Percentiles rank a stretch among this genome's conserved stretches.
Conservation (phyloP, 2,329 filamentous ascomycete species). For the Phoma herbarum region DNA sequence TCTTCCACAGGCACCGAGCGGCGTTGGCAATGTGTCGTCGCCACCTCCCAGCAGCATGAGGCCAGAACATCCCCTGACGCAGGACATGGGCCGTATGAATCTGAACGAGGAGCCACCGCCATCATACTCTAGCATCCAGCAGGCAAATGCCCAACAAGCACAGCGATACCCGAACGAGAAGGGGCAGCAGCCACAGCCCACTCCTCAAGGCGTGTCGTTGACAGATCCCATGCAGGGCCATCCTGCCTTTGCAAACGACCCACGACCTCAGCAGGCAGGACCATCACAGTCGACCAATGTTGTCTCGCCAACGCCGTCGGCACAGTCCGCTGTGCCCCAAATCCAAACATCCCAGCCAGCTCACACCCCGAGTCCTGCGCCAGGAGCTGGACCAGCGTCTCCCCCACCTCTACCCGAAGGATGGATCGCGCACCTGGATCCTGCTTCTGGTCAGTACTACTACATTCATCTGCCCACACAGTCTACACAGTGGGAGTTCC, state of each 20-base stretch:
- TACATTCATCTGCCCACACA: constrained; percentile 97
- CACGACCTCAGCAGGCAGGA: constrained; percentile 62
- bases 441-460: constrained; percentile 96
- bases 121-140: constrained; percentile 78
- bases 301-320: constrained; percentile 44
- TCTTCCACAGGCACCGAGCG: constrained; percentile 39
- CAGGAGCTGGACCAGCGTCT: constrained; percentile 74
- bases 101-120: constrained; percentile 86
- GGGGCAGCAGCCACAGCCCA: constrained; percentile 54
- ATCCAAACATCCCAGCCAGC: constrained; percentile 33
- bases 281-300: constrained; percentile 47
- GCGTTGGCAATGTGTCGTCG: constrained; percentile 28
- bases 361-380: constrained; percentile 61
- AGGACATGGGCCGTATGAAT: constrained; percentile 85
- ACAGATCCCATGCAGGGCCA: constrained; percentile 67
- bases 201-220: constrained; percentile 39
- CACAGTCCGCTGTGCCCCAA: constrained; percentile 36
- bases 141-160: constrained; percentile 51
- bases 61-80: constrained; percentile 75
- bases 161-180: constrained; percentile 82
- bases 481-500: constrained; percentile 98
- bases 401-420: constrained; percentile 95
- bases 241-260: constrained; percentile 91
- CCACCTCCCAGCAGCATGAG: constrained; percentile 41
- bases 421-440: constrained; percentile 97